These are phyloP conservation scores for Coemansia sp. DNA, from an alignment of 192 early-diverging fungal species.

Conservation along the genomic window DNA sequence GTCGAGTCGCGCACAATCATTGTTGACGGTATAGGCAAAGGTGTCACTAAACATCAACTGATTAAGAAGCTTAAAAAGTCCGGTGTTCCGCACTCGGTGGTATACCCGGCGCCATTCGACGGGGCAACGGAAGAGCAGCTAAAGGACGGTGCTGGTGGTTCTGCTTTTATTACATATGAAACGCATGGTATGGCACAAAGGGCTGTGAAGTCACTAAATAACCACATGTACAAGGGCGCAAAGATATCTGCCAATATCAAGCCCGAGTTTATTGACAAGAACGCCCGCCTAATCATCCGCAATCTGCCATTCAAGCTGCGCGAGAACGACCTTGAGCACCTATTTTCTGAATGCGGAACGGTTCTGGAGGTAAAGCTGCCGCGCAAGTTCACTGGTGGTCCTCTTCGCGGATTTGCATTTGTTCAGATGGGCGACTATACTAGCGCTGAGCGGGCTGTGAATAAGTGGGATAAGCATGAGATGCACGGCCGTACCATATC, in stretches of 20 bases:
- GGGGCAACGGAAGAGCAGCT: slow-evolving; percentile 45
- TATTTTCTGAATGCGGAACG: slow-evolving; percentile 68
- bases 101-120: slow-evolving; percentile 58
- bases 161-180: slow-evolving; percentile 46
- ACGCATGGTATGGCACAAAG: slow-evolving; percentile 39
- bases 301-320: slow-evolving; percentile 79
- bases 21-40: slow-evolving; percentile 60
- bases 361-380: slow-evolving; percentile 75
- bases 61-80: slow-evolving; percentile 66
- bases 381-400: slow-evolving; percentile 70
- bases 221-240: slow-evolving; percentile 77
- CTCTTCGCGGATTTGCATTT: slow-evolving; percentile 86
- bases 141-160: slow-evolving; percentile 42
- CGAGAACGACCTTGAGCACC: slow-evolving; percentile 63
- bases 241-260: slow-evolving; percentile 57
- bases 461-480: slow-evolving; percentile 69
- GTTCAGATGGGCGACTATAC: slow-evolving; percentile 75
- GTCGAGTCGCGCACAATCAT: slow-evolving; percentile 29
- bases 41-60: slow-evolving; percentile 71
- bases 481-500: slow-evolving; percentile 73
- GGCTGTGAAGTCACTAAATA: slow-evolving; percentile 65
- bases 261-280: slow-evolving; percentile 56
- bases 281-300: slow-evolving; percentile 80
- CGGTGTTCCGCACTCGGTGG: slow-evolving; percentile 61
- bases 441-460: slow-evolving; percentile 71